Base-by-base conservation (phyloP, 495 filamentous ascomycete species). In the Penicillium taxi region DNA sequence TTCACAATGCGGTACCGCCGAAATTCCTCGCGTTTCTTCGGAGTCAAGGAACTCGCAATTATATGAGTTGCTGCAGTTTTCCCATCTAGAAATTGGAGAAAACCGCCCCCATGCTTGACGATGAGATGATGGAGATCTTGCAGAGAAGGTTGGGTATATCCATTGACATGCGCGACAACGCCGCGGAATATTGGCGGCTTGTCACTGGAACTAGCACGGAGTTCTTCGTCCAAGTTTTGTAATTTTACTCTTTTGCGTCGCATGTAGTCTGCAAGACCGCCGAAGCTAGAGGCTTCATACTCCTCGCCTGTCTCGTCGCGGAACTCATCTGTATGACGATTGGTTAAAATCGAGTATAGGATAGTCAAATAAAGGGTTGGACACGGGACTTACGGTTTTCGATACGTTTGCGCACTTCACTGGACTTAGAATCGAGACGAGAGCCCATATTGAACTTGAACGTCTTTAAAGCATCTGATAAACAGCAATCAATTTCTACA, bases 1-100 rank as follows among this genome's bases (percentile, higher is more conserved):
- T 89, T 94, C 44, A 95, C 91, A 16, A 98, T 85, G 19, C 86
- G 78, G 51, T 95, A 96, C 38, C 74, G 77, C 14, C 63, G 67
- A 44, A 93, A 94, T 42, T 96, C 91, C 21, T 84, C 77, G 19
- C 75, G 73, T 53, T 98, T 98, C 68, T 94, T 96, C 0, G 84
- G 85, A 2, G 91, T 90, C 22, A 98, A 70, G 36, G 77, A 80
- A 29, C 83, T 86, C 4, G 90, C 87, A 50, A 98, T 87, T 49
- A 98, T 93, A 57, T 96, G 93, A 2, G 91, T 98, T 0, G 87
- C 86, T 47, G 77, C 75, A 1, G 89, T 96, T 67, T 96, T 96
- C 23, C 81, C 80, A 53, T 91, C 86, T n/a, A 96, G 68, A 53
- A 96, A 95, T 55, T 96, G 90, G 35, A 93, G 74, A 51, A 95